These are phyloP conservation scores for Sporothrix brunneoviolacea DNA, from an alignment of 2,329 filamentous ascomycete genomes.

Conservation along the genomic window DNA sequence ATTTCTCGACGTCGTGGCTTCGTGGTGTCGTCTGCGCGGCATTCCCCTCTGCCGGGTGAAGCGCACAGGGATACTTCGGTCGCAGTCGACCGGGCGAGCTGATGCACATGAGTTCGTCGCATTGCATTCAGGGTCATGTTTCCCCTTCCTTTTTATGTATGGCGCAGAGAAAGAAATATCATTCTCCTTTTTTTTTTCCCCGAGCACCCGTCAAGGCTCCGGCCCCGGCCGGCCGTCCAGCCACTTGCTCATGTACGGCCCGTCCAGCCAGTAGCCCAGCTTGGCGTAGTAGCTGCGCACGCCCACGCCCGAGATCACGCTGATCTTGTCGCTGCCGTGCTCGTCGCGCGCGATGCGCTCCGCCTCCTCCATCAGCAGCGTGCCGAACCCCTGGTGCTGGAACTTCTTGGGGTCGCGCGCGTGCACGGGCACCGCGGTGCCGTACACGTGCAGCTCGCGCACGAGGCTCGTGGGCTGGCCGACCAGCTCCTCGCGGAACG, in stretches of 20 bases:
- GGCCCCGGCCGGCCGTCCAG: conserved; percentile 41
- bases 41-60: too few species aligned
- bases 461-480: conserved; percentile 88
- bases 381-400: conserved; percentile 96
- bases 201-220: not conserved
- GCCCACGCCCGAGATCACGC: conserved; percentile 95
- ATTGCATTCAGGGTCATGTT: too few species aligned
- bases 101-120: too few species aligned
- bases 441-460: conserved; percentile 92
- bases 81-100: too few species aligned
- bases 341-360: conserved; percentile 92
- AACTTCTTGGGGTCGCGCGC: conserved; percentile 93
- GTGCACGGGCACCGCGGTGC: conserved; percentile 94
- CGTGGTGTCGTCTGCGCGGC: too few species aligned
- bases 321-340: conserved; percentile 89
- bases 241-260: conserved; percentile 73
- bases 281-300: conserved; percentile 93
- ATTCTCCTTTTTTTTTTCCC: too few species aligned
- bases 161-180: too few species aligned
- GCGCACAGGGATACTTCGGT: too few species aligned
- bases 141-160: too few species aligned
- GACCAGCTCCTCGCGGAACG: conserved; percentile 79
- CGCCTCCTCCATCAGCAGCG: conserved; percentile 93
- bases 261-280: conserved; percentile 88
- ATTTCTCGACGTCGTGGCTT: too few species aligned